phyloP scores from a whole-genome alignment of 208 protist species.

The Leishmania mexicana region DNA sequence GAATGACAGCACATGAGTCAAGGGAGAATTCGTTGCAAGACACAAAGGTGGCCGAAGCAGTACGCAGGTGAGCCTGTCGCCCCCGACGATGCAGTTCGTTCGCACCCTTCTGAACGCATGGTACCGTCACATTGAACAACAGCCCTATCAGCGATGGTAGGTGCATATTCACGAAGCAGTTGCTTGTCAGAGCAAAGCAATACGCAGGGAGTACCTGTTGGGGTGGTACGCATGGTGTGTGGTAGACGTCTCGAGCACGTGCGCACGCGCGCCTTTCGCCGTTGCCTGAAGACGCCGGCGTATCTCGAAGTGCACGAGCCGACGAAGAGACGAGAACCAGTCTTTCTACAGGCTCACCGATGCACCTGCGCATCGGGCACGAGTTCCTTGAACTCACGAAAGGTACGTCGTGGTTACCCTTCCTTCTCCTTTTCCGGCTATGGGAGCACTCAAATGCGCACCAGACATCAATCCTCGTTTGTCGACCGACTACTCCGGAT shows the following conservation, averaged over 20 bases:
- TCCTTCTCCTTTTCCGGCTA: background rate
- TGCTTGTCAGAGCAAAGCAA: background rate
- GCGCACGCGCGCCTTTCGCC: background rate
- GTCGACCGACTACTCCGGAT: background rate
- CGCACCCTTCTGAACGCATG: background rate
- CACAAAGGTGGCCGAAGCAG: background rate
- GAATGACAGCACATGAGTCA: background rate
- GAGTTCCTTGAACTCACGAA: background rate
- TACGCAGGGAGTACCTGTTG: background rate
- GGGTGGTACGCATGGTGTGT: background rate
- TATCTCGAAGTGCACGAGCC: background rate
- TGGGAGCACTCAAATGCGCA: background rate
- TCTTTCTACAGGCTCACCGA: background rate
- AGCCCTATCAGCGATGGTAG: background rate
- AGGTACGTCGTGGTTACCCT: background rate
- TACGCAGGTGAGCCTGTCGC: background rate
- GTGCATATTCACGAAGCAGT: background rate
- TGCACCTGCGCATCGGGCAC: background rate
- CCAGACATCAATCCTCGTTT: background rate
- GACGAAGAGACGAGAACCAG: background rate
- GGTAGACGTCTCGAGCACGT: too few relatives aligned
- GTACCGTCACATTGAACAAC: background rate
- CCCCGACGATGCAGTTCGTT: background rate
- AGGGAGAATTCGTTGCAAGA: background rate
- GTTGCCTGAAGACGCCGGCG: background rate